phyloP scores from a whole-genome alignment of 768 basidiomycete genomes.

The Boletus rubescentipes region DNA sequence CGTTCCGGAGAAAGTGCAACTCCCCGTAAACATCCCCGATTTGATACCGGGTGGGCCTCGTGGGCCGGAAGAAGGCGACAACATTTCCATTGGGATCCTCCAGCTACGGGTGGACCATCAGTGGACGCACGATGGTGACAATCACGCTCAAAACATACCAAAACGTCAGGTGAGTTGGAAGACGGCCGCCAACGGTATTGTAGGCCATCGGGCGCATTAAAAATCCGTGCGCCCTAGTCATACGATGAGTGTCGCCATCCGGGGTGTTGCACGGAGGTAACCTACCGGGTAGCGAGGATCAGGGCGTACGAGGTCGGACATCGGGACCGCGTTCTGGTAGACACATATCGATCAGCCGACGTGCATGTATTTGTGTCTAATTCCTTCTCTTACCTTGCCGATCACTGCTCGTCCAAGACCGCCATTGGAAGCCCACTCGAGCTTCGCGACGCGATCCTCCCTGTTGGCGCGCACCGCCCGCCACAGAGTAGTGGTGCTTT shows the following conservation, averaged over 20 bases:
- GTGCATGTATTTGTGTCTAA: slow-evolving; percentile 11
- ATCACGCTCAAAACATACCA: slow-evolving; percentile 43
- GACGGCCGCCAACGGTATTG: slow-evolving; percentile 81
- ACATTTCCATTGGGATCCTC: slow-evolving; percentile 67
- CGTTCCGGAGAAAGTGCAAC: slow-evolving; percentile 76
- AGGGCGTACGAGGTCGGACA: slow-evolving; percentile 78
- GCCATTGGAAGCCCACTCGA: slow-evolving; percentile 84
- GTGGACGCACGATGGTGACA: not conserved
- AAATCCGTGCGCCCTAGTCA: slow-evolving; percentile 59
- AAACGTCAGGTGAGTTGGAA: slow-evolving; percentile 52
- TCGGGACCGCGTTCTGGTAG: slow-evolving; percentile 68
- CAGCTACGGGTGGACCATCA: slow-evolving; percentile 45
- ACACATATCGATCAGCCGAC: slow-evolving; percentile 28
- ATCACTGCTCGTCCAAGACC: slow-evolving; percentile 83
- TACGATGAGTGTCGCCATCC: slow-evolving; percentile 13
- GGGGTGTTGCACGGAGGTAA: slow-evolving; percentile 19
- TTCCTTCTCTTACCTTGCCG: slow-evolving; percentile 60
- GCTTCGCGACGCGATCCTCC: slow-evolving; percentile 84
- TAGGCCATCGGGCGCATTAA: slow-evolving; percentile 81
- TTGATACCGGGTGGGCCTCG: slow-evolving; percentile 75
- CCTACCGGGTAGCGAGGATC: slow-evolving; percentile 63
- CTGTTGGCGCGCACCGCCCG: slow-evolving; percentile 80
- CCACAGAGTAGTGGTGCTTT: slow-evolving; percentile 75
- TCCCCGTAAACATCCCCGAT: slow-evolving; percentile 87
- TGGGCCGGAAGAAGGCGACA: slow-evolving; percentile 80